A percentile compares a stretch with the other conserved stretches of the same genome.
Conservation (phyloP, 768 basidiomycete species). For the Megacollybia marginata region DNA sequence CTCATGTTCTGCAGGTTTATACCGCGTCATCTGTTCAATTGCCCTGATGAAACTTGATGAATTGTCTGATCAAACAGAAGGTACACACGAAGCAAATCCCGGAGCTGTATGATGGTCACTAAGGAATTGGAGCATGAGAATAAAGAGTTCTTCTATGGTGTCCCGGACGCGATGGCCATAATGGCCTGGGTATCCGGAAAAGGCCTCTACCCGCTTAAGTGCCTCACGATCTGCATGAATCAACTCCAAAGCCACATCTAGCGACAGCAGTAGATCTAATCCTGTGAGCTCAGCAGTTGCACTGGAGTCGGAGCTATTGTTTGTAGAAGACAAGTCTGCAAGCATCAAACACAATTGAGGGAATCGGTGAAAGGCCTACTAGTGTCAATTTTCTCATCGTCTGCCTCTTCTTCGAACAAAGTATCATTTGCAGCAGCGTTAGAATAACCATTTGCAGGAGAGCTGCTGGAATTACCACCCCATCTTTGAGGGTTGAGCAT, state of each 20-base stretch:
- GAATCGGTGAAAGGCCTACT: background rate
- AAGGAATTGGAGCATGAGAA: slow-evolving; percentile 71
- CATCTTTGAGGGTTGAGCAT: slow-evolving; percentile 90
- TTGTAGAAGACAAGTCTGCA: background rate
- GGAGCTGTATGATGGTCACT: slow-evolving; percentile 71
- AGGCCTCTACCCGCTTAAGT: slow-evolving; percentile 88
- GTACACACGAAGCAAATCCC: slow-evolving; percentile 68
- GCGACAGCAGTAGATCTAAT: slow-evolving; percentile 84
- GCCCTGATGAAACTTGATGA: slow-evolving; percentile 43
- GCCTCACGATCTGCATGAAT: slow-evolving; percentile 91
- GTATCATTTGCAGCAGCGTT: slow-evolving; percentile 29
- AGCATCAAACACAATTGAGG: background rate
- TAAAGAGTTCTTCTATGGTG: slow-evolving; percentile 91
- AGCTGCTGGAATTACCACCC: slow-evolving; percentile 37
- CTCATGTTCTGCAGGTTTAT: slow-evolving; percentile 82
- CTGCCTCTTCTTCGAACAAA: slow-evolving; percentile 45
- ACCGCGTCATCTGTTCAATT: slow-evolving; percentile 81
- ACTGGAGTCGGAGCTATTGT: slow-evolving; percentile 28
- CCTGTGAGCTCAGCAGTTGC: slow-evolving; percentile 93
- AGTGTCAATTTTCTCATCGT: slow-evolving; percentile 26
- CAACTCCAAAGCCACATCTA: slow-evolving; percentile 85
- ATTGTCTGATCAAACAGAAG: slow-evolving; percentile 4
- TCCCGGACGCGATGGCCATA: slow-evolving; percentile 86
- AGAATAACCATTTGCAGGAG: slow-evolving; percentile 23
- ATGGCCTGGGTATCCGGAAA: slow-evolving; percentile 77